Percentiles rank a stretch among this genome's conserved stretches.
Evolutionary conservation across 2,329 filamentous ascomycete species (phyloP).

Genomic region (Beauveria sp.): DNA sequence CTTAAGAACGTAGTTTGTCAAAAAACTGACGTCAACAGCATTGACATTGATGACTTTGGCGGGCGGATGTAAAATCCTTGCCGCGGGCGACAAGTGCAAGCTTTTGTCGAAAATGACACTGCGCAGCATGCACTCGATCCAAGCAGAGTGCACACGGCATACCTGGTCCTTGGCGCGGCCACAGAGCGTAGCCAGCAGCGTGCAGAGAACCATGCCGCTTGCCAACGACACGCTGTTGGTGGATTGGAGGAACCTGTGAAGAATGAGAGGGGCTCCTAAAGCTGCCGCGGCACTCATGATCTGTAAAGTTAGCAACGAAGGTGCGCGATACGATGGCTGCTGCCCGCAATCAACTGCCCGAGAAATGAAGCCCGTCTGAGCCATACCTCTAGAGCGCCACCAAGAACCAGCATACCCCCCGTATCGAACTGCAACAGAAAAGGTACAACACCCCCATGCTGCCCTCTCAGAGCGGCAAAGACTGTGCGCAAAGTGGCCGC

Average conservation of each 20-base stretch:
- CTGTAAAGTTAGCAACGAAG: background rate
- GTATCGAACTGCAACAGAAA: conserved; percentile 9
- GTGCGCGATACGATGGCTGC: background rate
- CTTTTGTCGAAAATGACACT: conserved; percentile 8
- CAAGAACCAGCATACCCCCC: conserved; percentile 7
- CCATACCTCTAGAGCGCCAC: background rate
- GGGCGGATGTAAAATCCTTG: background rate
- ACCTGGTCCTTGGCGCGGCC: conserved; percentile 10
- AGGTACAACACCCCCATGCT: background rate
- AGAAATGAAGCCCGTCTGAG: too few relatives aligned
- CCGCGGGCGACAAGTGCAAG: conserved; percentile 5
- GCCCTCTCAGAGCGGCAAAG: background rate
- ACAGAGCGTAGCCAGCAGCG: background rate
- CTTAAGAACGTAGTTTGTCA: conserved; percentile 9
- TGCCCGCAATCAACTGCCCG: too few relatives aligned
- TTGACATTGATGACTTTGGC: conserved; percentile 11
- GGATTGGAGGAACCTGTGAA: background rate
- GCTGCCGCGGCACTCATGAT: background rate
- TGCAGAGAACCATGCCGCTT: background rate
- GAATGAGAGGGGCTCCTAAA: background rate
- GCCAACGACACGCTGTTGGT: background rate
- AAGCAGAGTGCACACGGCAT: conserved; percentile 8
- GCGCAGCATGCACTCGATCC: conserved; percentile 10
- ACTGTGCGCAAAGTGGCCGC: background rate
- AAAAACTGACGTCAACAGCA: conserved; percentile 6